Conservation (phyloP, 1,284 basidiomycete genomes). For the Cutaneotrichosporon sp. region DNA sequence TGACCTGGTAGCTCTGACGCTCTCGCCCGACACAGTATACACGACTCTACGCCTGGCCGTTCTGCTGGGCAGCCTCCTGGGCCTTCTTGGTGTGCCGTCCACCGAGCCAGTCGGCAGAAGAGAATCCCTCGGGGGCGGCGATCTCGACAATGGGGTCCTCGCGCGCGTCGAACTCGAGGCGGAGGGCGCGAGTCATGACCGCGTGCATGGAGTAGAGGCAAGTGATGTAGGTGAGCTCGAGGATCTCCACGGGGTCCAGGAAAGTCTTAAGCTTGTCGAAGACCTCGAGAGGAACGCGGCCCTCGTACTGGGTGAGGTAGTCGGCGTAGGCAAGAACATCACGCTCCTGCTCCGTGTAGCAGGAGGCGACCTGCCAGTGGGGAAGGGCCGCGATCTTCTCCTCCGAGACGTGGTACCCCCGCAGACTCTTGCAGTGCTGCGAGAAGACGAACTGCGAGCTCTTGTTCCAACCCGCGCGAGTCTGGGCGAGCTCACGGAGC, state of each 20-base stretch:
- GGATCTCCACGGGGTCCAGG: not conserved
- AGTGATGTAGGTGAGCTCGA: conserved; percentile 6
- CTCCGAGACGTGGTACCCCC: not conserved
- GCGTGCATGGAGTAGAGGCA: conserved; percentile 7
- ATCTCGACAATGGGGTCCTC: conserved; percentile 7
- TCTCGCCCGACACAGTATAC: not conserved
- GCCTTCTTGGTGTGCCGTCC: not conserved
- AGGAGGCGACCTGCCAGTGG: not conserved
- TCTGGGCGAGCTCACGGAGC: conserved; percentile 7
- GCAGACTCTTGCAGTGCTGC: conserved; percentile 7
- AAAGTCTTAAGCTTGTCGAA: conserved; percentile 3
- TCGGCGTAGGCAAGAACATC: conserved; percentile 2
- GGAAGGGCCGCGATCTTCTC: not conserved
- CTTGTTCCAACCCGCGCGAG: conserved; percentile 1
- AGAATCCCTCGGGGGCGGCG: conserved; percentile 1
- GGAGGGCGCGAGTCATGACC: conserved; percentile 2
- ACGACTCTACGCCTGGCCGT: too few species aligned
- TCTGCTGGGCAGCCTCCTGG: too few species aligned
- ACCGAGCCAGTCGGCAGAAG: conserved; percentile 4
- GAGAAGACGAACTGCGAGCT: conserved; percentile 4
- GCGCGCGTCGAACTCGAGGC: conserved; percentile 6
- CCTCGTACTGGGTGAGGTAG: not conserved
- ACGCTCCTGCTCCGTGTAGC: conserved; percentile 1
- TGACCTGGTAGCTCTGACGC: too few species aligned
- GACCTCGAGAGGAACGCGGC: not conserved